phyloP scores from a whole-genome alignment of 176 grass and related monocot genomes.

The Oryza australiensis region DNA sequence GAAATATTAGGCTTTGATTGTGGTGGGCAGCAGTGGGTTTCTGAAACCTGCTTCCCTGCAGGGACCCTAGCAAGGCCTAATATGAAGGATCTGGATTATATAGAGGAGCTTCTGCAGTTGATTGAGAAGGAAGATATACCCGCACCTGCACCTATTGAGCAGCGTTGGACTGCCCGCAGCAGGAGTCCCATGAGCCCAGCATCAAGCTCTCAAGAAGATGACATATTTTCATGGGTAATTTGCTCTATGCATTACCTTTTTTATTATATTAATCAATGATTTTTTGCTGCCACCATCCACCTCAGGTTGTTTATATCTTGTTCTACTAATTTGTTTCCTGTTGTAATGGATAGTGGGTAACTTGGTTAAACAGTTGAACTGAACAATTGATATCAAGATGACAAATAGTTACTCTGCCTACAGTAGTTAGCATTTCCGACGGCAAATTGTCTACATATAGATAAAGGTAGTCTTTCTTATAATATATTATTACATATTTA shows the following conservation, averaged over 20 bases:
- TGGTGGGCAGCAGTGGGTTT: conserved; percentile 96
- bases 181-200: conserved; percentile 80
- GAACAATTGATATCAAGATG: background rate
- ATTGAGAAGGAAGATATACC: conserved; percentile 79
- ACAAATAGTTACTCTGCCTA: background rate
- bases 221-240: conserved; percentile 93
- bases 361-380: background rate
- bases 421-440: background rate
- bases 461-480: background rate
- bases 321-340: background rate
- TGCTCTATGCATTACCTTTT: conserved; percentile 15
- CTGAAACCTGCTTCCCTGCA: conserved; percentile 80
- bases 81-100: conserved; percentile 87
- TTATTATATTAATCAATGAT: conserved; percentile 18
- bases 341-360: background rate
- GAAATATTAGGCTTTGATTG: conserved; percentile 98
- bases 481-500: background rate
- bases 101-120: conserved; percentile 70
- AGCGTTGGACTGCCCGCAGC: conserved; percentile 79
- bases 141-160: conserved; percentile 88
- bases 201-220: conserved; percentile 71
- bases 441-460: background rate
- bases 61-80: conserved; percentile 75
- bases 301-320: conserved; percentile 7
- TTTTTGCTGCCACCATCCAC: background rate